A percentile compares a stretch with the other conserved stretches of the same genome.
These are phyloP conservation scores for Jamesozyma lodderae DNA, from an alignment of 805 yeast species.

Conservation along the genomic window DNA sequence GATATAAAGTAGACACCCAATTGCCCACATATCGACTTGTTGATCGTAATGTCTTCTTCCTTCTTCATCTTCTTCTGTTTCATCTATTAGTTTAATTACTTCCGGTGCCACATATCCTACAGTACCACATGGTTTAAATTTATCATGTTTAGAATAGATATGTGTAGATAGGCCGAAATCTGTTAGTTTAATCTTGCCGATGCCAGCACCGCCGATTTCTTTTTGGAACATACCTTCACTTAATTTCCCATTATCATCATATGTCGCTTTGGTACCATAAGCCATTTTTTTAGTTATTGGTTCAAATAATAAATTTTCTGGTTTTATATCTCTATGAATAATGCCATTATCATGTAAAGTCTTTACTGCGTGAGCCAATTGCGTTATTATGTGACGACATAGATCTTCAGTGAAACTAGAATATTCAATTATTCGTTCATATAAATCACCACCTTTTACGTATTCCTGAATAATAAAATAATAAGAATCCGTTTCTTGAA, in stretches of 20 bases:
- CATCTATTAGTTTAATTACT: constrained; percentile 76
- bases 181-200: constrained; percentile 80
- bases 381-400: constrained; percentile 50
- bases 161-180: constrained; percentile 86
- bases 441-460: constrained; percentile 62
- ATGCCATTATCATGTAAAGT: constrained; percentile 66
- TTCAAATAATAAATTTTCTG: constrained; percentile 61
- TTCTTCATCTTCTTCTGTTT: constrained; percentile 43
- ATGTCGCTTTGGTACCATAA: constrained; percentile 35
- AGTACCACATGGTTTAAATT: constrained; percentile 86
- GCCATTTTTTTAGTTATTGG: constrained; percentile 45
- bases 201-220: constrained; percentile 83
- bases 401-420: constrained; percentile 57
- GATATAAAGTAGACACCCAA: constrained; percentile 91
- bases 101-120: constrained; percentile 98
- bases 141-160: constrained; percentile 66
- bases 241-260: constrained; percentile 51
- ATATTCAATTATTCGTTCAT: constrained; percentile 52
- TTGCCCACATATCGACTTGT: constrained; percentile 96
- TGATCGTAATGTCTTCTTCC: constrained; percentile 15
- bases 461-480: constrained; percentile 63
- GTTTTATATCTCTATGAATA: constrained; percentile 74
- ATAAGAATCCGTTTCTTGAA: constrained; percentile 48
- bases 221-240: constrained; percentile 82
- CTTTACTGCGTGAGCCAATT: constrained; percentile 52